These are phyloP conservation scores for Trichosporon sp. DNA, from an alignment of 1,284 basidiomycete genomes.

Conservation along the genomic window DNA sequence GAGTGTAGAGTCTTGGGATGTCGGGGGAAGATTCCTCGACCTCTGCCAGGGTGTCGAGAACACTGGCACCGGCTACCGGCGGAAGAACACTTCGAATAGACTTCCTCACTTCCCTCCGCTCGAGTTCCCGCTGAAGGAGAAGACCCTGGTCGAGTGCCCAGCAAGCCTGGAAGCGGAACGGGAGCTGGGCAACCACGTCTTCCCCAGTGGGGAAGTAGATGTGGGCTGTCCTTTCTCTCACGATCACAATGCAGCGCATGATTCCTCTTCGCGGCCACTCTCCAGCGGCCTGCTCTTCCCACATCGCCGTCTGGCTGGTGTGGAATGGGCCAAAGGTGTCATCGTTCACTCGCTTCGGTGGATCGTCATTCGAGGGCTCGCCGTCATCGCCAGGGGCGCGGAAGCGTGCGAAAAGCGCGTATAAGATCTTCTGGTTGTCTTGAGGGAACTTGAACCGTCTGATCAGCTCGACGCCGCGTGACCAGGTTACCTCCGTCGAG, in stretches of 20 bases:
- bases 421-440: constrained; percentile 67
- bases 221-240: constrained; percentile 67
- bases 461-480: constrained; percentile 63
- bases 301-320: constrained; percentile 23
- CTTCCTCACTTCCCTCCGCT: constrained; percentile 20
- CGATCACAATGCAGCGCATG: constrained; percentile 65
- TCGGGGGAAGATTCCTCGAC: constrained; percentile 59
- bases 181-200: constrained; percentile 72
- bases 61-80: constrained; percentile 17
- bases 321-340: constrained; percentile 47
- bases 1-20: constrained; percentile 69
- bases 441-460: constrained; percentile 70
- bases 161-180: constrained; percentile 69
- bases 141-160: constrained; percentile 62
- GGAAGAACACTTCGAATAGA: not conserved
- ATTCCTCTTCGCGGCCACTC: not conserved
- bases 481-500: constrained; percentile 62
- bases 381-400: not conserved
- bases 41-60: constrained; percentile 57
- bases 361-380: not conserved
- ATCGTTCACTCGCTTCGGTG: constrained; percentile 28
- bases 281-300: not conserved
- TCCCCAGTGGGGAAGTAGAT: constrained; percentile 69
- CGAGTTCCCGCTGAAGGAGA: constrained; percentile 60
- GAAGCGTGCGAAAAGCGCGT: constrained; percentile 62